These are phyloP conservation scores for Dictyostelium intermedium DNA, from an alignment of 78 protist genomes.

Conservation along the genomic window DNA sequence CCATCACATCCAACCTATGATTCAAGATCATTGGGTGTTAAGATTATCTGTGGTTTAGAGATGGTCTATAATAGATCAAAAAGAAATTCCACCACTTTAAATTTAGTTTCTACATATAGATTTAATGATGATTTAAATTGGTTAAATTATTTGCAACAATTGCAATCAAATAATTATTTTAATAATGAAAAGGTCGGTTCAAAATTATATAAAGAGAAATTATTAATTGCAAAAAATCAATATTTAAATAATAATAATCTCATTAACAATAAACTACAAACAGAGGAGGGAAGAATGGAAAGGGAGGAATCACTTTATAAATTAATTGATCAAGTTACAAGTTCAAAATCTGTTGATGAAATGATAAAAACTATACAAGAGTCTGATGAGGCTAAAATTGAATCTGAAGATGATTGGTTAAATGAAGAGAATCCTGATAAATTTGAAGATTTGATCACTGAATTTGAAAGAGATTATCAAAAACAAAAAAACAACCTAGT, in stretches of 20 bases:
- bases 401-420: slow-evolving; percentile 50
- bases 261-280: too few species aligned
- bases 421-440: slow-evolving; percentile 24
- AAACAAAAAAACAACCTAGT: not conserved
- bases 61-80: slow-evolving; percentile 21
- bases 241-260: not conserved
- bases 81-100: not conserved
- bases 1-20: slow-evolving; percentile 34
- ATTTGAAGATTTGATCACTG: slow-evolving; percentile 49
- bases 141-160: not conserved
- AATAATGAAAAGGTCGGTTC: slow-evolving; percentile 33
- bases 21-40: slow-evolving; percentile 13
- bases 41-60: slow-evolving; percentile 17
- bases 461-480: slow-evolving; percentile 1
- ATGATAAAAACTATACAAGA: not conserved
- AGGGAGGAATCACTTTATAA: not conserved
- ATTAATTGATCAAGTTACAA: slow-evolving; percentile 27
- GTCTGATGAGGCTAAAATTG: not conserved
- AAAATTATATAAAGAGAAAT: slow-evolving; percentile 17
- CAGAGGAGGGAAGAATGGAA: too few species aligned
- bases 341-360: not conserved
- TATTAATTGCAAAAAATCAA: slow-evolving; percentile 5
- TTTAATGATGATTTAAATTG: not conserved
- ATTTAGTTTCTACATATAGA: not conserved
- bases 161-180: slow-evolving; percentile 3